Evolutionary conservation across 345 rosid genomes (phyloP).

Genomic region (Sonneratia alba): DNA sequence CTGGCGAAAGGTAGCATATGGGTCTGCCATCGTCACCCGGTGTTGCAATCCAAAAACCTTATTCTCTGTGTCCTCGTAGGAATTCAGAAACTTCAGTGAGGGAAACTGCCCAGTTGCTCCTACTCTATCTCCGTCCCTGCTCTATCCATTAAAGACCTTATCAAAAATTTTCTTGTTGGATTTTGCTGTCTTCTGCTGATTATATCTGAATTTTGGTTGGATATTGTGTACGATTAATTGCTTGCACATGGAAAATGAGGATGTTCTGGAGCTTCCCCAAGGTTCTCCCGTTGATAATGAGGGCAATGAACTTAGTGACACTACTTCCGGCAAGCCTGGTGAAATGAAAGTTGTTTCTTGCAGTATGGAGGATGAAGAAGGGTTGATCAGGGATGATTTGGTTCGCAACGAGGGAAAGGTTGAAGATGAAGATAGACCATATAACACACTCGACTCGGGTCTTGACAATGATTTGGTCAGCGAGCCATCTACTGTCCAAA

Average conservation of each 20-base stretch:
- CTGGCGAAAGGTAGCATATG: too few relatives aligned
- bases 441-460: slow-evolving; percentile 17
- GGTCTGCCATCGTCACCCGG: too few relatives aligned
- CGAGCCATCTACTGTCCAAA: slow-evolving; percentile 23
- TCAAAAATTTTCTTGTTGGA: too few relatives aligned
- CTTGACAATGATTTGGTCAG: slow-evolving; percentile 29
- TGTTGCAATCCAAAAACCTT: too few relatives aligned
- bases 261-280: slow-evolving; percentile 22
- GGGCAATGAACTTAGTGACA: slow-evolving; percentile 20
- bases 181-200: not conserved
- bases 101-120: too few relatives aligned
- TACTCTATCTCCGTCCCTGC: too few relatives aligned
- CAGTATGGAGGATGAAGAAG: too few relatives aligned
- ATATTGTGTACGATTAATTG: not conserved
- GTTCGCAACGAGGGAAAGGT: slow-evolving; percentile 24
- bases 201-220: not conserved
- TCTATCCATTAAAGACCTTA: too few relatives aligned
- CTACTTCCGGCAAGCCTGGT: not conserved
- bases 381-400: slow-evolving; percentile 19
- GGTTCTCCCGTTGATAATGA: slow-evolving; percentile 22
- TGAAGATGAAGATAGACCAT: slow-evolving; percentile 26
- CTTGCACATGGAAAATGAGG: slow-evolving; percentile 39
- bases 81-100: too few relatives aligned
- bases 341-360: too few relatives aligned
- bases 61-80: too few relatives aligned